phyloP scores from a whole-genome alignment of 225 moss, liverwort and hornwort genomes.

The Lunularia cruciata region DNA sequence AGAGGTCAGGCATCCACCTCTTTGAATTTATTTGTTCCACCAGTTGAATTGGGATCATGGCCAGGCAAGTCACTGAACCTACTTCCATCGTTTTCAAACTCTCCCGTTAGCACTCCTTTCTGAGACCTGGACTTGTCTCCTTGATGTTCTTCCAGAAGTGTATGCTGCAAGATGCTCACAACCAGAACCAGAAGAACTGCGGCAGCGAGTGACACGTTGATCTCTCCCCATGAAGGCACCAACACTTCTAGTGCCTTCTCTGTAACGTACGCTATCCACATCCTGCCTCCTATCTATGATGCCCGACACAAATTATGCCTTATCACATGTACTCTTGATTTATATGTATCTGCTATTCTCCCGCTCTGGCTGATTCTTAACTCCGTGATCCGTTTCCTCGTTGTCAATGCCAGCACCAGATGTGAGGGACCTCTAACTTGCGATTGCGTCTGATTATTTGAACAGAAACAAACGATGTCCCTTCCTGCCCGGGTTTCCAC shows the following conservation, averaged over 20 bases:
- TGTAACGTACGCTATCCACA: conserved; percentile 52
- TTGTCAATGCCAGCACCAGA: not conserved
- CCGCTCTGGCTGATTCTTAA: not conserved
- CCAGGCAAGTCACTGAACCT: conserved; percentile 18
- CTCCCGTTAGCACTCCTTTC: conserved; percentile 35
- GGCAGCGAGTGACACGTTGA: conserved; percentile 62
- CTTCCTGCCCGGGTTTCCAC: too few relatives aligned
- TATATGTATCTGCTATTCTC: not conserved
- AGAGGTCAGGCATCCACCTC: conserved; percentile 23
- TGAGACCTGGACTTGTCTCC: conserved; percentile 29
- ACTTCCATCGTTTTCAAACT: conserved; percentile 23
- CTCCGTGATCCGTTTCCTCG: not conserved
- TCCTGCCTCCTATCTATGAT: conserved; percentile 16
- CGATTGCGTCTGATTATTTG: too few relatives aligned
- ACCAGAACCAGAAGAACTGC: conserved; percentile 56
- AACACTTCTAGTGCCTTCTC: conserved; percentile 65
- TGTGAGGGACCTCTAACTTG: not conserved
- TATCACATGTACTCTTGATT: not conserved
- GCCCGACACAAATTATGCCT: not conserved
- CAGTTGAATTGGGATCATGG: conserved; percentile 12
- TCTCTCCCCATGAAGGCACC: conserved; percentile 83
- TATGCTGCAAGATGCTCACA: conserved; percentile 62
- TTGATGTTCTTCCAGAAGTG: conserved; percentile 35
- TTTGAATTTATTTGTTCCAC: conserved; percentile 20
- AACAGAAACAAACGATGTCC: too few relatives aligned